Evolutionary conservation across 108 stramenopile species (phyloP).

Genomic region (Skeletonema marinoi): DNA sequence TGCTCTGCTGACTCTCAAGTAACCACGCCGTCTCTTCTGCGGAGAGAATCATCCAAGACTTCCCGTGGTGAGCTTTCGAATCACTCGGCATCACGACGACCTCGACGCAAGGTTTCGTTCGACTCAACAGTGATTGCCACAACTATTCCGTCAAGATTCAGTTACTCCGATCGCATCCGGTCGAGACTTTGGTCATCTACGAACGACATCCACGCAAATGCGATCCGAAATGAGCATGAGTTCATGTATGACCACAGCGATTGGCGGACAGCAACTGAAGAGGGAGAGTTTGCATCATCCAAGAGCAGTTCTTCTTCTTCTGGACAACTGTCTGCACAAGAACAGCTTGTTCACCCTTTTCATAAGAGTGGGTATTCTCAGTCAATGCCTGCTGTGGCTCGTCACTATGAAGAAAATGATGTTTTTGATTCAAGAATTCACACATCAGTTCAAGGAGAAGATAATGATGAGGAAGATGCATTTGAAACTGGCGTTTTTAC

Average conservation of each 20-base stretch:
- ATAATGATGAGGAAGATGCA: not conserved
- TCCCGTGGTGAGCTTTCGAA: conserved; percentile 11
- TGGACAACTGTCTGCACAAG: conserved; percentile 2
- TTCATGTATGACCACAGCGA: conserved; percentile 21
- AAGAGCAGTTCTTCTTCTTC: not conserved
- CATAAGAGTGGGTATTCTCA: conserved; percentile 19
- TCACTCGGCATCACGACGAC: not conserved
- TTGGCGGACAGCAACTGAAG: conserved; percentile 35
- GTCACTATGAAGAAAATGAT: not conserved
- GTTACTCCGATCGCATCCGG: conserved; percentile 29
- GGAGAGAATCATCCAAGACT: conserved; percentile 1
- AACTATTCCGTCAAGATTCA: conserved; percentile 29
- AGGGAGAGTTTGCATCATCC: conserved; percentile 2
- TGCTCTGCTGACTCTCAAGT: conserved; percentile 9
- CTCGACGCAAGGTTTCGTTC: conserved; percentile 41
- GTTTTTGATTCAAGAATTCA: not conserved
- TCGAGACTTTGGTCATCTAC: conserved; percentile 38
- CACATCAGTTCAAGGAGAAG: not conserved
- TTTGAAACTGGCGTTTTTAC: not conserved
- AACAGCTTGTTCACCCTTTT: conserved; percentile 23
- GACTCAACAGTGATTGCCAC: conserved; percentile 42
- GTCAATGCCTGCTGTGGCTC: not conserved
- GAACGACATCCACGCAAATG: conserved; percentile 30
- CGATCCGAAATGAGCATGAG: conserved; percentile 38
- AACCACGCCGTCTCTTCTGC: not conserved